Evolutionary conservation across 73 alveolate species (phyloP).

Genomic region (Stentor roeselii): DNA sequence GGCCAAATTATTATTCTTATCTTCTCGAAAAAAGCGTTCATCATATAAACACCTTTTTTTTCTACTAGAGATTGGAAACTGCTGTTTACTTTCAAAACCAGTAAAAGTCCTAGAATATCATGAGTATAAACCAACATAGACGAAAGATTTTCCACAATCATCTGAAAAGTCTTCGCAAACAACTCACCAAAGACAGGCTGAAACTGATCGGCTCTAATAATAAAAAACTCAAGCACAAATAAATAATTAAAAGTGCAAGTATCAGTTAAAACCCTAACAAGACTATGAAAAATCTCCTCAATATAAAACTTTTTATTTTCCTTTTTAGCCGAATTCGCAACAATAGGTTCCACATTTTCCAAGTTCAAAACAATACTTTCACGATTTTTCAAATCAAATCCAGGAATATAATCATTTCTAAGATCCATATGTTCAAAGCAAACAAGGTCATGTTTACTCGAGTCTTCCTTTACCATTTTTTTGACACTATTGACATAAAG

Average conservation of each 20-base stretch:
- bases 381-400: constrained; percentile 2
- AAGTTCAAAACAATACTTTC: neutral
- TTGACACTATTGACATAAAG: constrained; percentile 42
- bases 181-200: constrained; percentile 28
- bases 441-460: constrained; percentile 47
- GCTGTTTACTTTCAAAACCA: constrained; percentile 5
- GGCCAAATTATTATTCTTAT: constrained; percentile 26
- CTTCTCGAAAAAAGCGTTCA: constrained; percentile 26
- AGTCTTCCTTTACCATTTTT: constrained; percentile 49
- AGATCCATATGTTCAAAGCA: neutral
- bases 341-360: constrained; percentile 17
- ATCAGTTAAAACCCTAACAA: neutral
- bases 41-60: neutral
- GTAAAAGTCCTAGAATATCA: neutral
- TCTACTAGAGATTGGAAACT: neutral
- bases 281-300: constrained; percentile 4
- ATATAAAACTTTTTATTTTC: constrained; percentile 13
- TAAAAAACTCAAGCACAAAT: constrained; percentile 22
- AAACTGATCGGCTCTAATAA: constrained; percentile 5
- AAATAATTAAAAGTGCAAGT: constrained; percentile 18
- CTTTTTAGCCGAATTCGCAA: constrained; percentile 24
- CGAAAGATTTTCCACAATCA: neutral
- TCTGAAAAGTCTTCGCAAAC: constrained; percentile 10
- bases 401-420: neutral
- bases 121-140: neutral